A percentile compares a stretch with the other conserved stretches of the same genome.
phyloP scores from a whole-genome alignment of 2,329 filamentous ascomycete genomes.

The Tympanopsis confertula region DNA sequence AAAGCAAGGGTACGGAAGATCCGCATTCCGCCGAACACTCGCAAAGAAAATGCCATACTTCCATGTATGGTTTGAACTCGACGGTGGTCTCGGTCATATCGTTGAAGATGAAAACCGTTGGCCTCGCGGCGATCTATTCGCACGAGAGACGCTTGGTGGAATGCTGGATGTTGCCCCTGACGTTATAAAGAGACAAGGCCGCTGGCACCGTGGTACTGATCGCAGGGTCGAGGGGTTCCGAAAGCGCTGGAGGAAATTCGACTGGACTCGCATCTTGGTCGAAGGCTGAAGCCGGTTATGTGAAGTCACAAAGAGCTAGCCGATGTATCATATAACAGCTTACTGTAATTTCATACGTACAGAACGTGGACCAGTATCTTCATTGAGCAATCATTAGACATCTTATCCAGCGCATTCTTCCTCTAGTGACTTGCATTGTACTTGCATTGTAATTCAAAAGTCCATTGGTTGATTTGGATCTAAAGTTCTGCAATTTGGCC shows the following conservation, averaged over 20 bases:
- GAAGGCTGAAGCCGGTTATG: too few species aligned
- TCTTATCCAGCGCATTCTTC: too few species aligned
- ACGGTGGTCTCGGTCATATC: constrained; percentile 84
- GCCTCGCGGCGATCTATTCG: constrained; percentile 87
- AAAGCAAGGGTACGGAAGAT: constrained; percentile 59
- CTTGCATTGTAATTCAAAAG: too few species aligned
- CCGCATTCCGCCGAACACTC: constrained; percentile 70
- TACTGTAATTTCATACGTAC: too few species aligned
- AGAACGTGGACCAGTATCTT: too few species aligned
- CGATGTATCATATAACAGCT: too few species aligned
- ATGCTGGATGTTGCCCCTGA: constrained; percentile 78
- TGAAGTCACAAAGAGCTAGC: too few species aligned
- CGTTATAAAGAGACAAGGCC: constrained; percentile 78
- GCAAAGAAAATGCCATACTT: constrained; percentile 98
- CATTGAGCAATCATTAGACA: too few species aligned
- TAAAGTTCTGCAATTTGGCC: too few species aligned
- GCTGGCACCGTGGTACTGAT: constrained; percentile 59
- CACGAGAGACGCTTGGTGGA: constrained; percentile 79
- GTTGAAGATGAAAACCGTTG: constrained; percentile 77
- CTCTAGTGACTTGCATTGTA: too few species aligned
- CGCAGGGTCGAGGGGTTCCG: constrained; percentile 64
- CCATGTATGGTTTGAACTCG: constrained; percentile 87
- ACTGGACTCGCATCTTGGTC: constrained; percentile 60
- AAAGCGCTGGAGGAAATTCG: constrained; percentile 82
- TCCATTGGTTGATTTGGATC: too few species aligned